These are phyloP conservation scores for Adansonia grandidieri DNA, from an alignment of 441 rosid genomes.

Conservation along the genomic window DNA sequence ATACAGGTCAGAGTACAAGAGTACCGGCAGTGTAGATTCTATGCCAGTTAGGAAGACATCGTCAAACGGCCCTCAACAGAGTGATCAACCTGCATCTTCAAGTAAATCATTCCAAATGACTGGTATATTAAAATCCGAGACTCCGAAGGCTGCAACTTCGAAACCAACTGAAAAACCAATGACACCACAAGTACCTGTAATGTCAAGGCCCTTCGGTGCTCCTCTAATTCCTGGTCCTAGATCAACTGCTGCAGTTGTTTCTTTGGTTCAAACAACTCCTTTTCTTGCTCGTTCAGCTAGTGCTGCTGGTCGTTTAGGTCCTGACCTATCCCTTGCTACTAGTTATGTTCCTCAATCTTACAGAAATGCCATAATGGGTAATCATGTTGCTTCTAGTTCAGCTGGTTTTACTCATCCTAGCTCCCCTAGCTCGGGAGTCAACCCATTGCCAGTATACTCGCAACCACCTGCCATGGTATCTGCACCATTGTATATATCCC, in stretches of 20 bases:
- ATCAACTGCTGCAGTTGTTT: slow-evolving; percentile 55
- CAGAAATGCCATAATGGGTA: slow-evolving; percentile 80
- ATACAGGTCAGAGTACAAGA: slow-evolving; percentile 53
- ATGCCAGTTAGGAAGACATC: slow-evolving; percentile 46
- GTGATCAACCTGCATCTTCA: slow-evolving; percentile 45
- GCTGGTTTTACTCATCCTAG: slow-evolving; percentile 49
- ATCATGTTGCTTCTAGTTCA: slow-evolving; percentile 60
- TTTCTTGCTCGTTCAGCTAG: slow-evolving; percentile 74
- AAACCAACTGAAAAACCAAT: slow-evolving; percentile 50
- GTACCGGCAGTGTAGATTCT: slow-evolving; percentile 37
- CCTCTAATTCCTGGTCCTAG: slow-evolving; percentile 68
- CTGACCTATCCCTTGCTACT: slow-evolving; percentile 55
- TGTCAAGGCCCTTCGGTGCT: slow-evolving; percentile 90
- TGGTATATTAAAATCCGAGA: slow-evolving; percentile 47
- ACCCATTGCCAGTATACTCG: slow-evolving; percentile 46
- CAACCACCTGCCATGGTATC: slow-evolving; percentile 53
- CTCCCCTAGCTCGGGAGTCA: slow-evolving; percentile 57
- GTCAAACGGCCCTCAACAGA: slow-evolving; percentile 44
- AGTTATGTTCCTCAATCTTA: slow-evolving; percentile 74
- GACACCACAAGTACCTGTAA: slow-evolving; percentile 48
- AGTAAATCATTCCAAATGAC: slow-evolving; percentile 38
- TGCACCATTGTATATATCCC: slow-evolving; percentile 48
- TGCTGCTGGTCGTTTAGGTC: slow-evolving; percentile 81
- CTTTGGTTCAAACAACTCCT: slow-evolving; percentile 62
- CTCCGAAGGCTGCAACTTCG: slow-evolving; percentile 44